These are phyloP conservation scores for Pyricularia pennisetigena DNA, from an alignment of 2,329 filamentous ascomycete species.

Conservation along the genomic window DNA sequence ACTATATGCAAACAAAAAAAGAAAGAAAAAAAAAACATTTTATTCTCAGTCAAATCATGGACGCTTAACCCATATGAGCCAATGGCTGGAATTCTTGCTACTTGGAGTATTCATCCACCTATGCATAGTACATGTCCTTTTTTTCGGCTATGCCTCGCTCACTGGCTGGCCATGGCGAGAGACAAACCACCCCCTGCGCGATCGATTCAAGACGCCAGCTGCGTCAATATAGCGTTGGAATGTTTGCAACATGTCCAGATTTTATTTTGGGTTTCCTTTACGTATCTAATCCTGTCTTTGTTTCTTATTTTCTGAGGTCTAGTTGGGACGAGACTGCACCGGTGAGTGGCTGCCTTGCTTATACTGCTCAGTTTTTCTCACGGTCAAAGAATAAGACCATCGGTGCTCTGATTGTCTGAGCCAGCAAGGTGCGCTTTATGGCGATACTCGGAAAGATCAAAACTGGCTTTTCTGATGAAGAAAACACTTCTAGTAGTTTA, in stretches of 20 bases:
- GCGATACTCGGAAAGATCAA: not conserved
- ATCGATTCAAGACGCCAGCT: not conserved
- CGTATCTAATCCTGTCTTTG: not conserved
- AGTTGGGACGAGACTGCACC: not conserved
- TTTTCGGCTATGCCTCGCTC: not conserved
- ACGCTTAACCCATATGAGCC: not conserved
- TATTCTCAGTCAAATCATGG: not conserved
- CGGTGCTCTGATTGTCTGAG: not conserved
- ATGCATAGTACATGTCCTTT: not conserved
- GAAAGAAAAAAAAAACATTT: no score
- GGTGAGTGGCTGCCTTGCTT: not conserved
- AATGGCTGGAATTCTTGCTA: not conserved
- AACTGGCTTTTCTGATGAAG: not conserved
- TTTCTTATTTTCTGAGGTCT: not conserved
- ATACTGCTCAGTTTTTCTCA: not conserved
- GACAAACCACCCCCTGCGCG: not conserved
- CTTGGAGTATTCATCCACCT: not conserved
- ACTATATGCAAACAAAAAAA: not conserved
- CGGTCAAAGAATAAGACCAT: not conserved
- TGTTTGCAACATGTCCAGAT: not conserved
- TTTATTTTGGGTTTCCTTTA: not conserved
- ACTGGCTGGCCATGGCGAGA: not conserved
- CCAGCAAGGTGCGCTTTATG: not conserved
- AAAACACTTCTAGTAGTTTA: not conserved
- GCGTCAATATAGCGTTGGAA: not conserved